Percentiles rank a stretch among this genome's conserved stretches.
These are phyloP conservation scores for Candida adriatica DNA, from an alignment of 805 yeast genomes.

Conservation along the genomic window DNA sequence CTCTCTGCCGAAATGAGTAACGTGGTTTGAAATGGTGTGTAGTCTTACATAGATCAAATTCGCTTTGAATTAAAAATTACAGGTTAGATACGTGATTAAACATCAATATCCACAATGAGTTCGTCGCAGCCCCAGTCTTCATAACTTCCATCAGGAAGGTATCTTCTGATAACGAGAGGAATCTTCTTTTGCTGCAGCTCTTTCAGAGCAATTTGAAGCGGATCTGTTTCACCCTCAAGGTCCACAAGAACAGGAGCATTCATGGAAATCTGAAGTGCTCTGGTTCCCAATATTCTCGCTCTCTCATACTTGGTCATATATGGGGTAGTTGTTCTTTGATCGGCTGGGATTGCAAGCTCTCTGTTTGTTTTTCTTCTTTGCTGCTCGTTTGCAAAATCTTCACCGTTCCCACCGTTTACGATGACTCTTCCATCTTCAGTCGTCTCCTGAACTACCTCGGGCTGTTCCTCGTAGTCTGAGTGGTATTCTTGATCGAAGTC, in stretches of 20 bases:
- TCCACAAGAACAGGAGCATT: conserved; percentile 98
- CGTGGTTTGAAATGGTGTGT: conserved; percentile 45
- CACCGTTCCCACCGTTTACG: conserved; percentile 58
- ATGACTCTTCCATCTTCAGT: conserved; percentile 66
- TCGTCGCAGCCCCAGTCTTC: conserved; percentile 99
- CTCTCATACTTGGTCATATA: conserved; percentile 98
- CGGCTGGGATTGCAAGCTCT: conserved; percentile 85
- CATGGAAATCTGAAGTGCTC: conserved; percentile 96
- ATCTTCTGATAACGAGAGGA: conserved; percentile 92
- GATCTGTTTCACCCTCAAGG: conserved; percentile 98
- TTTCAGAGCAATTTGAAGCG: conserved; percentile 95
- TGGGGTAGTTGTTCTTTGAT: conserved; percentile 90
- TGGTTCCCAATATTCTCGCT: conserved; percentile 94
- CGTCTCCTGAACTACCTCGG: conserved; percentile 27
- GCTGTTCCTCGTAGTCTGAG: conserved; percentile 58
- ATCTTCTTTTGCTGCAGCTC: conserved; percentile 92
- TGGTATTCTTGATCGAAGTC: conserved; percentile 84
- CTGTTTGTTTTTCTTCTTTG: conserved; percentile 55
- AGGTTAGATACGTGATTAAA: conserved; percentile 10
- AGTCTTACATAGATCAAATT: no score
- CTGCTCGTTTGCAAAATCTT: conserved; percentile 35
- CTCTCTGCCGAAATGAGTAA: not conserved
- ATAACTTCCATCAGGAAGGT: conserved; percentile 91
- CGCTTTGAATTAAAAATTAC: no score
- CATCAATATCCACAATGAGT: conserved; percentile 69